These are phyloP conservation scores for Rhizophagus sp. DNA, from an alignment of 192 early-diverging fungal genomes.

Conservation along the genomic window DNA sequence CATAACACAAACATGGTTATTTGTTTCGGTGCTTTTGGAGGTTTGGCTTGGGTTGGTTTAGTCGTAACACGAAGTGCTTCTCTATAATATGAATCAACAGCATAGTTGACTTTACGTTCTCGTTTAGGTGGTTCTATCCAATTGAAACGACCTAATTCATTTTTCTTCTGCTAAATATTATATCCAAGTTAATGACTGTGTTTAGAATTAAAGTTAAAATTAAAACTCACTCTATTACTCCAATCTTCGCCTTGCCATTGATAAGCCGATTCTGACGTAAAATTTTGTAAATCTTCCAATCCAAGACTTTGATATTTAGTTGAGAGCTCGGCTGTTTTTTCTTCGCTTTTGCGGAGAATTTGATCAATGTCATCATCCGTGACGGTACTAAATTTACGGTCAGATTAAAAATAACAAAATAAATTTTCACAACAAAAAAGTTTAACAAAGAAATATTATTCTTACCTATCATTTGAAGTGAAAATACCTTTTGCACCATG, in stretches of 20 bases:
- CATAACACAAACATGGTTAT: constrained; percentile 46
- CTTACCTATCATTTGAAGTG: constrained; percentile 51
- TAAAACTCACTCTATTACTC: constrained; percentile 61
- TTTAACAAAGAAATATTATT: constrained; percentile 11
- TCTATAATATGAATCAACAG: constrained; percentile 90
- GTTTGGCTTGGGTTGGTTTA: constrained; percentile 56
- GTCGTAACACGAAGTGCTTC: constrained; percentile 73
- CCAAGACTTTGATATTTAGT: constrained; percentile 88
- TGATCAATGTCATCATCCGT: constrained; percentile 85
- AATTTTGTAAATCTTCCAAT: constrained; percentile 92
- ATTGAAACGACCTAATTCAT: constrained; percentile 55
- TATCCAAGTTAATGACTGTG: neutral
- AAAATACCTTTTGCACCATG: constrained; percentile 92
- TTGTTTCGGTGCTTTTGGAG: constrained; percentile 66
- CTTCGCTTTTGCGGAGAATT: constrained; percentile 77
- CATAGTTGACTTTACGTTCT: constrained; percentile 91
- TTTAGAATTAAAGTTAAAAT: neutral
- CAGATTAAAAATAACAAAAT: neutral
- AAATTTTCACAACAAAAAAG: constrained; percentile 15
- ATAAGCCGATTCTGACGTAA: constrained; percentile 81
- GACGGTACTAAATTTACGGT: constrained; percentile 50
- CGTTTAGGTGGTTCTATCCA: constrained; percentile 97
- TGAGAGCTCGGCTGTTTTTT: constrained; percentile 87
- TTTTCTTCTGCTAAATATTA: constrained; percentile 43
- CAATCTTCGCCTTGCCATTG: constrained; percentile 98